Evolutionary conservation across 306 rosid genomes (phyloP).

Genomic region (Acacia crassicarpa): DNA sequence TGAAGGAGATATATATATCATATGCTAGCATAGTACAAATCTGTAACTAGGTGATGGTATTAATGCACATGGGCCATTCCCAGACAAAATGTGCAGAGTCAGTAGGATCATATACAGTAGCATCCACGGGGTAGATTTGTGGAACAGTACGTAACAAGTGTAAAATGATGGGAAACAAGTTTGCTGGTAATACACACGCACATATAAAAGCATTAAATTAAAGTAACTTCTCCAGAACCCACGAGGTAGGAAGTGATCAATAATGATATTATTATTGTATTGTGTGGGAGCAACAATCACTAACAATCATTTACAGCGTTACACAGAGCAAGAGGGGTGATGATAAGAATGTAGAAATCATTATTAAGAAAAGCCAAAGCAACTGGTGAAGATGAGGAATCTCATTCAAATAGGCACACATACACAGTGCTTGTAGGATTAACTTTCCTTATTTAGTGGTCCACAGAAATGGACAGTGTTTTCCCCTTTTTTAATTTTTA

Average conservation of each 20-base stretch:
- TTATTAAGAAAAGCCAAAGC: not conserved
- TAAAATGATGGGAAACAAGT: not conserved
- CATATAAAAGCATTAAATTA: not conserved
- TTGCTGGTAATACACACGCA: not conserved
- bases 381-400: not conserved
- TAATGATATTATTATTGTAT: not conserved
- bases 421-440: not conserved
- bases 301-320: not conserved
- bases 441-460: not conserved
- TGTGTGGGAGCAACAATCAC: not conserved
- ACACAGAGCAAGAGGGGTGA: not conserved
- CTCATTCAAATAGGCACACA: not conserved
- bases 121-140: not conserved
- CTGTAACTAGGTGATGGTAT: not conserved
- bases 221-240: not conserved
- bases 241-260: not conserved
- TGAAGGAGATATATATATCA: not conserved
- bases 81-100: not conserved
- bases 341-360: conserved; percentile 1
- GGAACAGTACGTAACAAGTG: not conserved
- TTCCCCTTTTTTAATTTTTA: not conserved
- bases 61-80: not conserved
- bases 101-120: not conserved
- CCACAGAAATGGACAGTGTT: not conserved
- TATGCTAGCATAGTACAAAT: not conserved